phyloP scores from a whole-genome alignment of 345 rosid species.

The Mercurialis annua region DNA sequence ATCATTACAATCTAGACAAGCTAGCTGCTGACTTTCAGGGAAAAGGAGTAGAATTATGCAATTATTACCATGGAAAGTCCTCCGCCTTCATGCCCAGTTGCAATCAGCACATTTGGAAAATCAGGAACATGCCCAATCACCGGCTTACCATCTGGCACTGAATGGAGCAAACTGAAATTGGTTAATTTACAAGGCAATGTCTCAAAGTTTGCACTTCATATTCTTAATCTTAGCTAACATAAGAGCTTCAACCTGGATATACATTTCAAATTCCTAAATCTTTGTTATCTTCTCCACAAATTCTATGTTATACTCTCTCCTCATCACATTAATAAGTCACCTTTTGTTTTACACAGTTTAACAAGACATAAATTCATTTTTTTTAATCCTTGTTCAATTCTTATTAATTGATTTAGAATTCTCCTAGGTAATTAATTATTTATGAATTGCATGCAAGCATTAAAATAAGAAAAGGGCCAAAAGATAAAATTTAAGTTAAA shows the following conservation, averaged over 20 bases:
- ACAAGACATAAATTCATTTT: no score
- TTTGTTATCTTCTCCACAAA: constrained; percentile 2
- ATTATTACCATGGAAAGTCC: constrained; percentile 80
- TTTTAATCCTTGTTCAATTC: no score
- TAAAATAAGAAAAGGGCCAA: no score
- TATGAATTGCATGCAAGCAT: no score
- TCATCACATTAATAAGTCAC: no score
- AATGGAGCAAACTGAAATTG: constrained; percentile 16
- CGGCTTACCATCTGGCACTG: constrained; percentile 96
- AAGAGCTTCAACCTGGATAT: no score
- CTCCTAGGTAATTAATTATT: no score
- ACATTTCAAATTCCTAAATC: no score
- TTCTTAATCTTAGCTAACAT: not conserved
- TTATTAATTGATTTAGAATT: no score
- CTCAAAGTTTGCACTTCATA: not conserved
- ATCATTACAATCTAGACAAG: not conserved
- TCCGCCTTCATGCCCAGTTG: constrained; percentile 95
- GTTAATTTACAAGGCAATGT: constrained; percentile 1
- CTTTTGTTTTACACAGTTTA: no score
- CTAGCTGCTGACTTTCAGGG: not conserved
- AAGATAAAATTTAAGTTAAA: no score
- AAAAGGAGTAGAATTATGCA: not conserved
- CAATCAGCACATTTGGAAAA: constrained; percentile 60
- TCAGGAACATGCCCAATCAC: constrained; percentile 68
- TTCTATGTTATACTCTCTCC: not conserved